A percentile compares a stretch with the other conserved stretches of the same genome.
Conservation (phyloP, 345 rosid species). For the Zanthoxylum bungeanum region DNA sequence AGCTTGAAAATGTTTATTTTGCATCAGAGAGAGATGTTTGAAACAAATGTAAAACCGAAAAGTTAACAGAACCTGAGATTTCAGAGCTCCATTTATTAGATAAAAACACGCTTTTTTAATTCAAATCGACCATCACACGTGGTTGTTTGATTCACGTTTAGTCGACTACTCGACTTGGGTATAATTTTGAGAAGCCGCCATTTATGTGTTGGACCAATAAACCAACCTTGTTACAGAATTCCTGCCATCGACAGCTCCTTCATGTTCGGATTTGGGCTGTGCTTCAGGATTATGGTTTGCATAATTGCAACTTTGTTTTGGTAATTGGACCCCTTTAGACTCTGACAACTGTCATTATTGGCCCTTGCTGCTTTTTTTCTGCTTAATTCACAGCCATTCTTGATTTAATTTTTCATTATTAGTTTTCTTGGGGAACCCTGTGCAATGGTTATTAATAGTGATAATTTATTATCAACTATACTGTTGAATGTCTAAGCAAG, state of each 20-base stretch:
- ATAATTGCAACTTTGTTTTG: neutral
- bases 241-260: neutral
- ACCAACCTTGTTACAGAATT: neutral
- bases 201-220: neutral
- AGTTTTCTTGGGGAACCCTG: neutral
- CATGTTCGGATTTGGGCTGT: neutral
- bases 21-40: neutral
- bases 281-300: neutral
- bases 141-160: neutral
- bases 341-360: neutral
- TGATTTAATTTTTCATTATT: neutral
- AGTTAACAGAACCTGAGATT: neutral
- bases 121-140: neutral
- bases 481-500: neutral
- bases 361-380: neutral
- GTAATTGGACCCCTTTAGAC: neutral
- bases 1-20: neutral
- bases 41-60: neutral
- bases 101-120: neutral
- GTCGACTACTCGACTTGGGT: neutral
- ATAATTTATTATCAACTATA: neutral
- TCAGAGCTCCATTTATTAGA: neutral
- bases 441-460: neutral
- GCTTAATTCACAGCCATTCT: neutral
- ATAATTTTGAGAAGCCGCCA: neutral